Evolutionary conservation across 257 asterid species (phyloP), one percentile per base, ranked within the genome.

Genomic region (Fraxinus pennsylvanica): DNA sequence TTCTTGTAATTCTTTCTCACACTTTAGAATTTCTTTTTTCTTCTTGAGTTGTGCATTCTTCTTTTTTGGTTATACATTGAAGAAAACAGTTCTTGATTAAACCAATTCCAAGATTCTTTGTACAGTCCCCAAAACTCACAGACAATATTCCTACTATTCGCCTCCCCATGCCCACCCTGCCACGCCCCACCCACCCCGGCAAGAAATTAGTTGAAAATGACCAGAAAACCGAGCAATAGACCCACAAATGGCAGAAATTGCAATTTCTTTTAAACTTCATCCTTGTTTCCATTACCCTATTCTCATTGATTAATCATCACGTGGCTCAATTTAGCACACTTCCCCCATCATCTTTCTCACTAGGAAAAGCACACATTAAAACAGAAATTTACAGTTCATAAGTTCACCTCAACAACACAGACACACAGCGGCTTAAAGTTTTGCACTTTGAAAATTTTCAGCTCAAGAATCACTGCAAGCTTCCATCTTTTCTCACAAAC

Each of bases 181-280:
- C 80, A 10, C 72, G 0, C 52, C 3, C 17, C 5, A 0, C 17
- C 15, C 47, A 9, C 45, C 76, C 25, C 17, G 10, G 1, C 83
- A 81, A 80, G 0, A 80, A 81, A 75, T 77, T 84, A 80, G 83
- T 80, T 80, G 57, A 82, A 83, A 74, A 76, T 47, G 66, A 80
- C 77, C 78, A 50, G 72, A 76, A 81, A 83, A 84, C 86, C 76
- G 86, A 82, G 85, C 35, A 39, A 61, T n/a, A 73, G 43, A 45
- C 69, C 72, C 61, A 43, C 41, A 81, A 85, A 90, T 86, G 95
- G 97, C 90, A 90, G 78, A 84, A 81, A 82, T 70, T 72, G 92
- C 80, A 89, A 85, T 88, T 92, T 79, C 52, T 45, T 57, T 75
- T 63, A 75, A 87, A 74, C 68, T 71, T 68, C 57, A 80, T 78